Conservation (phyloP, 2,329 filamentous ascomycete species). For the Torrubiella hemipterigena region DNA sequence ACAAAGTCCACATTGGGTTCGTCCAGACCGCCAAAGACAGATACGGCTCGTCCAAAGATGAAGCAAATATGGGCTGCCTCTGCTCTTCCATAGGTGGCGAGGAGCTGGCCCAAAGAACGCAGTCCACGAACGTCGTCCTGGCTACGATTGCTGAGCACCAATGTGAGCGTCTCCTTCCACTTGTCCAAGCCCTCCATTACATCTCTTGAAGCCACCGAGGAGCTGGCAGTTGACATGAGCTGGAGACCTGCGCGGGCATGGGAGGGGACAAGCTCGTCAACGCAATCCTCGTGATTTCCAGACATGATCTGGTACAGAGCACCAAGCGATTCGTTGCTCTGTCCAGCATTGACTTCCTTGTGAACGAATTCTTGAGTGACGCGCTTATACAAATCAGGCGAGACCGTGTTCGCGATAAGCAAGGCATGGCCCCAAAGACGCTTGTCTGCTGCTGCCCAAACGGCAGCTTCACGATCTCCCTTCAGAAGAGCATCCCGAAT, state of each 20-base stretch:
- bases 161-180: slow-evolving; percentile 80
- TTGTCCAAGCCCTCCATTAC: slow-evolving; percentile 77
- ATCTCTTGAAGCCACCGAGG: slow-evolving; percentile 52
- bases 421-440: slow-evolving; percentile 94
- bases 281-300: slow-evolving; percentile 85
- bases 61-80: slow-evolving; percentile 94
- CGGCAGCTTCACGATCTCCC: slow-evolving; percentile 81
- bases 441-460: slow-evolving; percentile 88
- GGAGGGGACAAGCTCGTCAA: slow-evolving; percentile 88
- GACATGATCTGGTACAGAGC: slow-evolving; percentile 90
- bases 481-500: slow-evolving; percentile 62
- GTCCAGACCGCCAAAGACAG: slow-evolving; percentile 71
- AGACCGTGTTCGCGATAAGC: slow-evolving; percentile 69
- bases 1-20: slow-evolving; percentile 70
- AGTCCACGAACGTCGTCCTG: slow-evolving; percentile 66
- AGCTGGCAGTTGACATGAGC: slow-evolving; percentile 66
- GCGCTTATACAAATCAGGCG: slow-evolving; percentile 77
- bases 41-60: slow-evolving; percentile 63
- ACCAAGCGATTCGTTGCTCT: slow-evolving; percentile 76
- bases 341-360: slow-evolving; percentile 77
- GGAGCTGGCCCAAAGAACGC: slow-evolving; percentile 65
- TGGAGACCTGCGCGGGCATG: slow-evolving; percentile 88
- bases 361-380: slow-evolving; percentile 92
- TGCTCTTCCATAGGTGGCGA: slow-evolving; percentile 74
- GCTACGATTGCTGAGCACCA: slow-evolving; percentile 83